A percentile compares a stretch with the other conserved stretches of the same genome.
Evolutionary conservation across 192 early-diverging fungal genomes (phyloP).

Genomic region (Coemansia sp.): DNA sequence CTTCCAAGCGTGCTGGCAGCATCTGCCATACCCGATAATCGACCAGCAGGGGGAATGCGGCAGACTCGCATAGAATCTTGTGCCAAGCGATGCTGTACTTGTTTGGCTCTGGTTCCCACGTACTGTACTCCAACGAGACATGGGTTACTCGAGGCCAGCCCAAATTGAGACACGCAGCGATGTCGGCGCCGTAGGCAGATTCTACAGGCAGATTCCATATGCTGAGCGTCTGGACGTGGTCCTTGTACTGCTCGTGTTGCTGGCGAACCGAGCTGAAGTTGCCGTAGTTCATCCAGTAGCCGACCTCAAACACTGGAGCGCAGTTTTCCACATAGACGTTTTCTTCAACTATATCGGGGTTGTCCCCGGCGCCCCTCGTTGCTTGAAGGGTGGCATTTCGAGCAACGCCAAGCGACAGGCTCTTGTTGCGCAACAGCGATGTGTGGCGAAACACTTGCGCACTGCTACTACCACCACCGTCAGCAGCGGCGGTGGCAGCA

Average conservation of each 20-base stretch:
- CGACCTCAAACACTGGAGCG: constrained; percentile 45
- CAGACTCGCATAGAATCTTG: constrained; percentile 39
- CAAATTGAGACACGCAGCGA: constrained; percentile 38
- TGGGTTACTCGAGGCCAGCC: constrained; percentile 43
- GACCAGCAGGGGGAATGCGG: constrained; percentile 21
- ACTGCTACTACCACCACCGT: not conserved
- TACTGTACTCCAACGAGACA: constrained; percentile 47
- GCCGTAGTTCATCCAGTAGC: constrained; percentile 52
- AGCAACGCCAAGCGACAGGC: constrained; percentile 23
- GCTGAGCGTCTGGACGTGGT: constrained; percentile 39
- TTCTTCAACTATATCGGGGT: not conserved
- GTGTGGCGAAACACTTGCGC: constrained; percentile 31
- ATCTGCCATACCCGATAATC: constrained; percentile 52
- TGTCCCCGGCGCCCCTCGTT: not conserved
- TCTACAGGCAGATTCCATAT: constrained; percentile 49
- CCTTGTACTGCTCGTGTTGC: constrained; percentile 42
- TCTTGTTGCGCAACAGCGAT: constrained; percentile 37
- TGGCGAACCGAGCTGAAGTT: constrained; percentile 41
- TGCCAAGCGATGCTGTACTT: constrained; percentile 44
- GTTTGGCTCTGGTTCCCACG: constrained; percentile 51
- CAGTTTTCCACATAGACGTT: constrained; percentile 31
- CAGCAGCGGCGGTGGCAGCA: not conserved
- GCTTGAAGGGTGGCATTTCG: constrained; percentile 1
- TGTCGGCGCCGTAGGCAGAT: constrained; percentile 44
- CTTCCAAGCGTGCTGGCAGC: constrained; percentile 43